phyloP scores from a whole-genome alignment of 805 yeast species.

The Lipomyces spencermartinsiae region DNA sequence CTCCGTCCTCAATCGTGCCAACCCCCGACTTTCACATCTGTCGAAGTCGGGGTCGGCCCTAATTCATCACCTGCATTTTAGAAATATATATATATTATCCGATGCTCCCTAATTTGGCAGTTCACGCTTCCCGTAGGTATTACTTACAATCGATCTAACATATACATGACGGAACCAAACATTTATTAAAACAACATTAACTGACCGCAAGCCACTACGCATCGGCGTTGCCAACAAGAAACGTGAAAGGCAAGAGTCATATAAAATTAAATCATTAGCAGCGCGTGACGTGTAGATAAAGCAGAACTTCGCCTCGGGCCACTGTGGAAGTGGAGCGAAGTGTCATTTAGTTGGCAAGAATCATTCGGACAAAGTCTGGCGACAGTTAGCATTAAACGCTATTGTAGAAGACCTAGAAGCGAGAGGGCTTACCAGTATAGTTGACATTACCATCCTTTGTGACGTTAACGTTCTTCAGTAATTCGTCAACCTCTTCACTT shows the following conservation, averaged over 20 bases:
- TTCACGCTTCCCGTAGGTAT: not conserved
- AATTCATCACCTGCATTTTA: not conserved
- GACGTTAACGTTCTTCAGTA: conserved; percentile 92
- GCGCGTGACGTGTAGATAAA: not conserved
- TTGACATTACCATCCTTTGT: conserved; percentile 94
- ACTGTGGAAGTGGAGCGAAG: not conserved
- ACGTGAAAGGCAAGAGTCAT: not conserved
- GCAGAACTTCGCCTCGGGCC: too few species aligned
- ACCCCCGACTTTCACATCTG: too few species aligned
- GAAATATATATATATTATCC: not conserved
- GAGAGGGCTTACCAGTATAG: conserved; percentile 62
- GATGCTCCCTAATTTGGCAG: not conserved
- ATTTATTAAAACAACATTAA: not conserved
- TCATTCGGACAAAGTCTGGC: conserved; percentile 39
- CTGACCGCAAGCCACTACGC: not conserved
- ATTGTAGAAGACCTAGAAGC: not conserved
- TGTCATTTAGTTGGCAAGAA: conserved; percentile 33
- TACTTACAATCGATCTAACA: not conserved
- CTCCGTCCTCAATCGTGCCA: too few species aligned
- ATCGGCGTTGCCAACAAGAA: not conserved
- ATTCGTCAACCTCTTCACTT: conserved; percentile 92
- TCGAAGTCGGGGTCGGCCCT: too few species aligned
- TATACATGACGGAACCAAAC: not conserved
- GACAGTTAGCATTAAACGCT: conserved; percentile 43
- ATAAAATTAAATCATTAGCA: conserved; percentile 1